These are phyloP conservation scores for Fennellomyces sp. DNA, from an alignment of 371 early-diverging fungal species.

Conservation along the genomic window DNA sequence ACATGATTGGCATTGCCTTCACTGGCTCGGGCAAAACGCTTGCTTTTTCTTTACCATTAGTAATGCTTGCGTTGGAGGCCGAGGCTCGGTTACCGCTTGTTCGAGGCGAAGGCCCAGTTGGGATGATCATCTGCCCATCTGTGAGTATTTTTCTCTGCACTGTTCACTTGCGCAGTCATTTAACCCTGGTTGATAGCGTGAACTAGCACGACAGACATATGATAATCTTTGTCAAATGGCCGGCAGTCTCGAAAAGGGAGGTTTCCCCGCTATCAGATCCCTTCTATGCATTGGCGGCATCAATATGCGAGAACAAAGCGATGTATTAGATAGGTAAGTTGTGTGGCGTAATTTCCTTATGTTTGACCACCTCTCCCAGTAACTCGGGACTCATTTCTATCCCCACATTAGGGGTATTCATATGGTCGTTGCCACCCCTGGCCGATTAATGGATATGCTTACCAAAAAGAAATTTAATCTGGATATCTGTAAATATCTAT, in stretches of 20 bases:
- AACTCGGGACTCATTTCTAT: too few relatives aligned
- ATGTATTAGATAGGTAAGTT: conserved; percentile 60
- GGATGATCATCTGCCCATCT: conserved; percentile 88
- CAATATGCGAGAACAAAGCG: conserved; percentile 83
- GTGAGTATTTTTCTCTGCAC: conserved; percentile 37
- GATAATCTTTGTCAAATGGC: conserved; percentile 74
- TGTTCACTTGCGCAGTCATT: neutral
- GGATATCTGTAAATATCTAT: conserved; percentile 81
- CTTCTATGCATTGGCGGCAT: conserved; percentile 96
- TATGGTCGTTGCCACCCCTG: conserved; percentile 96
- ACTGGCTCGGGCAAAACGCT: conserved; percentile 99
- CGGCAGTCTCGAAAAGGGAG: conserved; percentile 61
- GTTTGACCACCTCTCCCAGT: too few relatives aligned
- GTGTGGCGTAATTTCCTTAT: too few relatives aligned
- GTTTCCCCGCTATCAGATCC: conserved; percentile 75
- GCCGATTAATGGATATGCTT: conserved; percentile 86
- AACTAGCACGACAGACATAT: conserved; percentile 87
- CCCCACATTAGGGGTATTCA: conserved; percentile 68
- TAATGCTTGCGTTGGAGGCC: conserved; percentile 82
- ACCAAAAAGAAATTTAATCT: conserved; percentile 84
- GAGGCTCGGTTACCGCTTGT: conserved; percentile 78
- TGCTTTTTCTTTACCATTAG: conserved; percentile 92
- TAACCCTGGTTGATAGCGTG: conserved; percentile 54
- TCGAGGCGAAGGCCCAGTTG: conserved; percentile 91
- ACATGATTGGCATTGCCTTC: conserved; percentile 96